Percentiles rank a stretch among this genome's conserved stretches.
Conservation (phyloP, 148 eudicot genomes). For the Persicaria tinctoria region DNA sequence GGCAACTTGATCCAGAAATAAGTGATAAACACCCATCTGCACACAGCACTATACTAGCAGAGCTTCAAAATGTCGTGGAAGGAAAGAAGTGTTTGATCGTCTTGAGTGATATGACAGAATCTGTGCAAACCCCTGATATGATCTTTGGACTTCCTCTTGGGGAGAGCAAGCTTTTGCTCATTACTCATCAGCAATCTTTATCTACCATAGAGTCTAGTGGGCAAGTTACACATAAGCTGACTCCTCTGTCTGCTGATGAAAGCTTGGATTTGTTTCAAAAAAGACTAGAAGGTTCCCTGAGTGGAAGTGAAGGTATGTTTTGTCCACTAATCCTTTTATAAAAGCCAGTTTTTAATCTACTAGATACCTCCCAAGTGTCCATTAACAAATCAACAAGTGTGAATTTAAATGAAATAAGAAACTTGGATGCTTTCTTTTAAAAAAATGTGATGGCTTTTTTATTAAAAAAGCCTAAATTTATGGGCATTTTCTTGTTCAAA, state of each 20-base stretch:
- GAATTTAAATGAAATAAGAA: too few relatives aligned
- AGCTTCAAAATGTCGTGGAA: background rate
- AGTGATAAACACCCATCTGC: too few relatives aligned
- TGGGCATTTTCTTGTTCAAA: too few relatives aligned
- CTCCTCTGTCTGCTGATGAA: background rate
- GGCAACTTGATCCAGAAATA: background rate
- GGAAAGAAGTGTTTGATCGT: constrained; percentile 37
- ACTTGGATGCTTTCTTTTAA: too few relatives aligned
- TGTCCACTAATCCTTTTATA: too few relatives aligned
- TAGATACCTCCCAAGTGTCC: too few relatives aligned
- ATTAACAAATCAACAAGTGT: too few relatives aligned
- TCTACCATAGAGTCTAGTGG: constrained; percentile 14
- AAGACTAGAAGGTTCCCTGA: background rate
- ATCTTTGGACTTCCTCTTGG: constrained; percentile 5
- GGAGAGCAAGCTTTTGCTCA: constrained; percentile 21
- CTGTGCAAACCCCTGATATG: constrained; percentile 8
- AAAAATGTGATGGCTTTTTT: too few relatives aligned
- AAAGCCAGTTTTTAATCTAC: too few relatives aligned
- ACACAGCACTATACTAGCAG: background rate
- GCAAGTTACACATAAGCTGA: background rate
- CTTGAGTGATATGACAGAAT: constrained; percentile 28
- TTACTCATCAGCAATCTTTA: background rate
- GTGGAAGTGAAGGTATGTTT: background rate
- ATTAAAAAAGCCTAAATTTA: too few relatives aligned
- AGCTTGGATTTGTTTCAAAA: background rate